Conservation (phyloP, 495 filamentous ascomycete species). For the Penicillium canescens region DNA sequence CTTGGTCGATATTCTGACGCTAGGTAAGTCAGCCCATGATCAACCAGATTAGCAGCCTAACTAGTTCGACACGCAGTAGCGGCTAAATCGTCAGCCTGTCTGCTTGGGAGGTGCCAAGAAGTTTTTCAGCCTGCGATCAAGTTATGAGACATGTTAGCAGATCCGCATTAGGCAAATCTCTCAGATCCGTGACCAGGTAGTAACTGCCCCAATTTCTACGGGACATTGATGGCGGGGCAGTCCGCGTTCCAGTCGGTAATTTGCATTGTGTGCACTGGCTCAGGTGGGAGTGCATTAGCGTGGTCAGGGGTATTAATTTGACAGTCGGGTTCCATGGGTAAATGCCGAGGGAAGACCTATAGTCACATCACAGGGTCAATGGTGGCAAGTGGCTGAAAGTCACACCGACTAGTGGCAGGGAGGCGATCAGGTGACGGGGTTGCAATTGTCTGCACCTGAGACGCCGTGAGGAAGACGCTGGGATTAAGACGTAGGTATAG, state of each 20-base stretch:
- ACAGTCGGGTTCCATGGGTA: neutral
- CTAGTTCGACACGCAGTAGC: conserved; percentile 1
- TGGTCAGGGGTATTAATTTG: neutral
- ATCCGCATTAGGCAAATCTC: conserved; percentile 2
- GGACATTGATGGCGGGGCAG: neutral
- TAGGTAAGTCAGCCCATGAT: neutral
- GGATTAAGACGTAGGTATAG: no score
- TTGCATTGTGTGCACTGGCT: neutral
- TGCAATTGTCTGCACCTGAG: no score
- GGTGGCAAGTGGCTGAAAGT: neutral
- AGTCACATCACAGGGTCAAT: neutral
- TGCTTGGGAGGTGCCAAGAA: neutral
- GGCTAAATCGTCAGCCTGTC: conserved; percentile 8
- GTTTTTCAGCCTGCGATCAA: neutral
- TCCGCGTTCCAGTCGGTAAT: conserved; percentile 11
- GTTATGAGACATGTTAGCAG: neutral
- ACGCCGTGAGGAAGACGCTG: no score
- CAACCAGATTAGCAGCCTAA: neutral
- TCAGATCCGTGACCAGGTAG: conserved; percentile 18
- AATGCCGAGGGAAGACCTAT: neutral
- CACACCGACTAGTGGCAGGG: no score
- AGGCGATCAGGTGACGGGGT: no score
- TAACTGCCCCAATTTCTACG: conserved; percentile 12
- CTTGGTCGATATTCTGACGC: neutral
- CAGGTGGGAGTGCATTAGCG: conserved; percentile 4